A percentile compares a stretch with the other conserved stretches of the same genome.
Evolutionary conservation across 2,329 filamentous ascomycete species (phyloP).

Genomic region (Seiridium unicorne): DNA sequence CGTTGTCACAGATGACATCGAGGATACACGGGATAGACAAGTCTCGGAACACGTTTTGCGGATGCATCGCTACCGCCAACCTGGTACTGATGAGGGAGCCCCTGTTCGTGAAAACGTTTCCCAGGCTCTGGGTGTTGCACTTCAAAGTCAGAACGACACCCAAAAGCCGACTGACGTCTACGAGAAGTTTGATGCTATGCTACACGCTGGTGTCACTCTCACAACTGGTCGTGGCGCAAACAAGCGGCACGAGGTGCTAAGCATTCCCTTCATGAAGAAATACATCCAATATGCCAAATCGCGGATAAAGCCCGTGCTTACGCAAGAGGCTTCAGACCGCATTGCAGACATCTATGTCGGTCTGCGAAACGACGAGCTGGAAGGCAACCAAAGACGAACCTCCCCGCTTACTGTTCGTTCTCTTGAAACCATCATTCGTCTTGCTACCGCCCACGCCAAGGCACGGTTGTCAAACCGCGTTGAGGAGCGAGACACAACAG

Average conservation of each 20-base stretch:
- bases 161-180: slow-evolving; percentile 82
- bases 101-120: slow-evolving; percentile 85
- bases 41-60: slow-evolving; percentile 95
- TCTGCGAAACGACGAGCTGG: slow-evolving; percentile 91
- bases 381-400: slow-evolving; percentile 89
- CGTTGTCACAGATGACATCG: slow-evolving; percentile 96
- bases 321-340: slow-evolving; percentile 86
- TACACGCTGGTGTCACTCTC: slow-evolving; percentile 85
- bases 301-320: slow-evolving; percentile 84
- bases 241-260: slow-evolving; percentile 82
- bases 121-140: slow-evolving; percentile 83
- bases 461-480: slow-evolving; percentile 83
- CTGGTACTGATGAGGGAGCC: slow-evolving; percentile 89
- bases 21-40: slow-evolving; percentile 85
- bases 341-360: slow-evolving; percentile 90
- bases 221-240: slow-evolving; percentile 71
- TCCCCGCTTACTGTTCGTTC: slow-evolving; percentile 96
- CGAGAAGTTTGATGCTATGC: slow-evolving; percentile 94
- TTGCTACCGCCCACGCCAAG: slow-evolving; percentile 95
- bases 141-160: slow-evolving; percentile 72
- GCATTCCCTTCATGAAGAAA: slow-evolving; percentile 98
- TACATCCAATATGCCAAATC: slow-evolving; percentile 98
- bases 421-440: slow-evolving; percentile 94
- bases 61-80: slow-evolving; percentile 93
- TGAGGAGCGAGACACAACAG: slow-evolving; percentile 82